phyloP scores from a whole-genome alignment of 495 filamentous ascomycete species.

The Aspergillus sclerotioniger region DNA sequence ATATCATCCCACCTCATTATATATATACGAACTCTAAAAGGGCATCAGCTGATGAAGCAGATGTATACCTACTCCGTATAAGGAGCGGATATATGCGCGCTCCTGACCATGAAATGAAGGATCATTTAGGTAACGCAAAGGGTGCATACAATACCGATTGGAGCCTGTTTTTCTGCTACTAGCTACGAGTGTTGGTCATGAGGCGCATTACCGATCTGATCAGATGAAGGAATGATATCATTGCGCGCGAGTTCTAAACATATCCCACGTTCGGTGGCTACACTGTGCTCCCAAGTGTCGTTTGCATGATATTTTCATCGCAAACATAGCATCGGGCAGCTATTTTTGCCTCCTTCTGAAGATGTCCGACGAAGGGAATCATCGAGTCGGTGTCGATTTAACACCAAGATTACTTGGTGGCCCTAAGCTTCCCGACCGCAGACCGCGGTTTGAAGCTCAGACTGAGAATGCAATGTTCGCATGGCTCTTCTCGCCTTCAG shows the following conservation, averaged over 20 bases:
- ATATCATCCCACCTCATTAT: background rate
- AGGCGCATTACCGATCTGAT: background rate
- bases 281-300: background rate
- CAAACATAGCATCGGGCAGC: constrained; percentile 4
- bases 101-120: background rate
- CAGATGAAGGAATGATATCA: constrained; percentile 7
- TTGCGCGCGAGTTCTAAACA: background rate
- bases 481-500: background rate
- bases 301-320: background rate
- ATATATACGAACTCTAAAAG: background rate
- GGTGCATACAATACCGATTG: background rate
- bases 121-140: background rate
- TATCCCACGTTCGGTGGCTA: background rate
- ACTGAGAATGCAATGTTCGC: background rate
- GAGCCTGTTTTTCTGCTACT: background rate
- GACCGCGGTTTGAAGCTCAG: background rate
- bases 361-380: background rate
- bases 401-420: background rate
- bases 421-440: background rate
- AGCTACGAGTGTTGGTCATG: background rate
- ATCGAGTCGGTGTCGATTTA: background rate
- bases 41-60: no score
- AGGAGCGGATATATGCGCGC: background rate
- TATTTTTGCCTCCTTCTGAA: background rate
- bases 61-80: background rate